These are phyloP conservation scores for Chimonanthus praecox DNA, from an alignment of 164 flowering plant genomes.

Conservation along the genomic window DNA sequence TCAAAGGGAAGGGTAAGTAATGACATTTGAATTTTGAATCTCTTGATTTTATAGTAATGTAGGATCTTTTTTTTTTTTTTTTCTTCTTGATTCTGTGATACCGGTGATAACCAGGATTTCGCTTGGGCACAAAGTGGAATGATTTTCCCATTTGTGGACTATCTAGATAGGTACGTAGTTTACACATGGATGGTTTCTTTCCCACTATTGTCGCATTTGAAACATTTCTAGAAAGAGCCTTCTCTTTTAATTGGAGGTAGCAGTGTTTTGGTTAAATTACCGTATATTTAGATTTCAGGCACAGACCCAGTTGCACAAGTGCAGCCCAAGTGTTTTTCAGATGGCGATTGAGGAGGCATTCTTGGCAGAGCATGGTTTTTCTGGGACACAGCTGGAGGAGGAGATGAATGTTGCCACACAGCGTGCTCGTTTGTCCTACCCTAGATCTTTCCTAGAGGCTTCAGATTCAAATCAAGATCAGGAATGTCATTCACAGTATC, in stretches of 20 bases:
- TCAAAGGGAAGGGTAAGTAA: slow-evolving; percentile 65
- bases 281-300: slow-evolving; percentile 63
- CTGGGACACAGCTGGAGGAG: slow-evolving; percentile 27
- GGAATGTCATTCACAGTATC: slow-evolving; percentile 34
- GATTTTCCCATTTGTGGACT: slow-evolving; percentile 78
- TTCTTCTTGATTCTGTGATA: not conserved
- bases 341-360: slow-evolving; percentile 90
- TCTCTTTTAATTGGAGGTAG: not conserved
- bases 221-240: not conserved
- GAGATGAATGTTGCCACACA: slow-evolving; percentile 42
- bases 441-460: slow-evolving; percentile 44
- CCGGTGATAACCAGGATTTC: slow-evolving; percentile 61
- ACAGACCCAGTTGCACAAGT: slow-evolving; percentile 47
- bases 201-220: not conserved
- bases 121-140: slow-evolving; percentile 82
- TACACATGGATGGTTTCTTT: not conserved
- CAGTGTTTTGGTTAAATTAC: not conserved
- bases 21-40: not conserved
- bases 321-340: slow-evolving; percentile 53
- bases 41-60: not conserved
- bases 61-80: not conserved
- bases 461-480: slow-evolving; percentile 61
- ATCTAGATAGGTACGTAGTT: slow-evolving; percentile 63
- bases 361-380: slow-evolving; percentile 57
- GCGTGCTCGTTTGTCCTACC: slow-evolving; percentile 22